phyloP scores from a whole-genome alignment of 2,329 filamentous ascomycete genomes.

The Hymenoscyphus fraxineus region DNA sequence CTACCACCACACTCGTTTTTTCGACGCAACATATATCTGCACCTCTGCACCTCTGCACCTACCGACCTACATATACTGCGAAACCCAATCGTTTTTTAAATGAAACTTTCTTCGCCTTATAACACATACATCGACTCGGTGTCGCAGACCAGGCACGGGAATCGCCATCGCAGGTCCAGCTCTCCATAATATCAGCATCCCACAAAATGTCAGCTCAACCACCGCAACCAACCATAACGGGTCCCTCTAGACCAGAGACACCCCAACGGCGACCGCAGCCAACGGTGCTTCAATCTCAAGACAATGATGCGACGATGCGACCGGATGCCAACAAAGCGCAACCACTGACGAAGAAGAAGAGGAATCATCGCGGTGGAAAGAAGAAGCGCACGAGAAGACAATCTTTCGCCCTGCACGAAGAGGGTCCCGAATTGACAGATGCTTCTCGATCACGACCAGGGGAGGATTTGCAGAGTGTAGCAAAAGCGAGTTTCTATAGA shows the following conservation, averaged over 20 bases:
- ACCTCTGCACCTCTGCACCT: not conserved
- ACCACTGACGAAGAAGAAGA: slow-evolving; percentile 52
- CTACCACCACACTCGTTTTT: not conserved
- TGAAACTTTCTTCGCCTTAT: not conserved
- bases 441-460: slow-evolving; percentile 36
- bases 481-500: slow-evolving; percentile 45
- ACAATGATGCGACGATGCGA: slow-evolving; percentile 18
- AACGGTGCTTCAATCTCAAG: slow-evolving; percentile 25
- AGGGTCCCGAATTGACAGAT: slow-evolving; percentile 35
- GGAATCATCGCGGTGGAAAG: slow-evolving; percentile 72
- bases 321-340: slow-evolving; percentile 15
- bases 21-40: not conserved
- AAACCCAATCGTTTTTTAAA: not conserved
- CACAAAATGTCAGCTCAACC: slow-evolving; percentile 11
- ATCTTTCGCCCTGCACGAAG: slow-evolving; percentile 70
- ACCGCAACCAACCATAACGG: slow-evolving; percentile 6
- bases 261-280: slow-evolving; percentile 26
- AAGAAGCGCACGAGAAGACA: slow-evolving; percentile 73
- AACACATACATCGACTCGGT: not conserved
- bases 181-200: not conserved
- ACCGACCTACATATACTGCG: not conserved
- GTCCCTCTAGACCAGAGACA: slow-evolving; percentile 14
- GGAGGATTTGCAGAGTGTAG: slow-evolving; percentile 26
- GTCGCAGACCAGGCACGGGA: not conserved
- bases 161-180: not conserved